Evolutionary conservation across 2,329 filamentous ascomycete species (phyloP).

Genomic region (Hypoxylon sp.): DNA sequence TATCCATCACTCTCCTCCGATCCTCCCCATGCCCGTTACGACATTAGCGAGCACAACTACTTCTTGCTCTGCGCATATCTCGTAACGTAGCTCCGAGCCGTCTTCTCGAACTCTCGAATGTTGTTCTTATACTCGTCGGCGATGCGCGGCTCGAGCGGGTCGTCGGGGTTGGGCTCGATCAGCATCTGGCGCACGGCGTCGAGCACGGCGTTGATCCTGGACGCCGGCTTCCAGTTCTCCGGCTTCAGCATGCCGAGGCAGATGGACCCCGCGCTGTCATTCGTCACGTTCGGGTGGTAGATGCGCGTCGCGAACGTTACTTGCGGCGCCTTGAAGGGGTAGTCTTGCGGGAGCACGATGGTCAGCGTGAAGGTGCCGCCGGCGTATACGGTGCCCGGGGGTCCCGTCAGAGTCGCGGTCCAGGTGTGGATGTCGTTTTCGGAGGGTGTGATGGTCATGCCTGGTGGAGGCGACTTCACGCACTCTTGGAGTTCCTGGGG

Average conservation of each 20-base stretch:
- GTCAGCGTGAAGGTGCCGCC: slow-evolving; percentile 82
- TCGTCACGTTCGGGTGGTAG: slow-evolving; percentile 95
- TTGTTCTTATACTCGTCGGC: slow-evolving; percentile 86
- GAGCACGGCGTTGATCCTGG: slow-evolving; percentile 81
- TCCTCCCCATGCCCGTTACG: background rate
- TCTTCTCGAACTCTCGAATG: slow-evolving; percentile 78
- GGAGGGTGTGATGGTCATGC: slow-evolving; percentile 62
- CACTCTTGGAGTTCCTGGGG: slow-evolving; percentile 68
- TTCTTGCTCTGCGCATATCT: slow-evolving; percentile 73
- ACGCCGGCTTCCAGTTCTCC: slow-evolving; percentile 93
- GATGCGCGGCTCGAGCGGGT: slow-evolving; percentile 88
- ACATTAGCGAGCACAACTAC: slow-evolving; percentile 3
- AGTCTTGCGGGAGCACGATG: slow-evolving; percentile 81
- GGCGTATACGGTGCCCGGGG: slow-evolving; percentile 63
- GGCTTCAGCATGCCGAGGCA: slow-evolving; percentile 86
- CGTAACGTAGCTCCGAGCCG: slow-evolving; percentile 79
- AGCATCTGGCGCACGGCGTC: slow-evolving; percentile 82
- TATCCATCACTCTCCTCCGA: background rate
- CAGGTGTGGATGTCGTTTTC: slow-evolving; percentile 67
- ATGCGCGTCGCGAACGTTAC: slow-evolving; percentile 89
- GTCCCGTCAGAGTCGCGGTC: slow-evolving; percentile 65
- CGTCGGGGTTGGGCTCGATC: slow-evolving; percentile 86
- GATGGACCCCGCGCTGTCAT: slow-evolving; percentile 87
- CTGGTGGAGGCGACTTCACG: slow-evolving; percentile 62
- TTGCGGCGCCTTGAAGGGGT: slow-evolving; percentile 90